Conservation (phyloP, 2,329 filamentous ascomycete species). For the Colletotrichum cordylinicola region DNA sequence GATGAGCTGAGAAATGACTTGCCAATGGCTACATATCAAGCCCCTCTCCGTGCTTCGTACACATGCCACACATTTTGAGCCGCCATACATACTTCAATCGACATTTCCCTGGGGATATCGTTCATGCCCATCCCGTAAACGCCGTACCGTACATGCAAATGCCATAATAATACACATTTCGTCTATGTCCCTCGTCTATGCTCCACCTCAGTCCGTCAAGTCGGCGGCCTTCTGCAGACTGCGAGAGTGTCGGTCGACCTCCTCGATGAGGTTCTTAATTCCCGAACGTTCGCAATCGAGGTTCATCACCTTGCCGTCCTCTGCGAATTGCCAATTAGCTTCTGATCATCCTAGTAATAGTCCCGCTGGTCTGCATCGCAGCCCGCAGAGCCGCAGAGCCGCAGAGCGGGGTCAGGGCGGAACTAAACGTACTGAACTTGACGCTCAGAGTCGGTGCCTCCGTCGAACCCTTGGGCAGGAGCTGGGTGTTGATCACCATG, state of each 20-base stretch:
- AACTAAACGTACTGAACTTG: constrained; percentile 77
- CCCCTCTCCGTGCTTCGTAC: too few species aligned
- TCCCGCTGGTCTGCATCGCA: background rate
- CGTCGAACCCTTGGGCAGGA: constrained; percentile 74
- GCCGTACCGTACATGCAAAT: constrained; percentile 8
- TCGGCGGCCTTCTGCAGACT: constrained; percentile 83
- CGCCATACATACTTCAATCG: background rate
- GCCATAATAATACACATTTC: constrained; percentile 16
- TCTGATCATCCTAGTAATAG: background rate
- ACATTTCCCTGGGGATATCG: constrained; percentile 6
- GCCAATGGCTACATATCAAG: background rate
- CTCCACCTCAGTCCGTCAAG: constrained; percentile 54
- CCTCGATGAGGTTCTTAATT: constrained; percentile 85
- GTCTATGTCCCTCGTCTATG: background rate
- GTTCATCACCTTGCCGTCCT: constrained; percentile 91
- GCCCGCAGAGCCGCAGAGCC: background rate
- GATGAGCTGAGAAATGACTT: background rate
- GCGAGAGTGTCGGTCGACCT: constrained; percentile 89
- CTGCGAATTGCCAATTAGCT: constrained; percentile 46
- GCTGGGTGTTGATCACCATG: constrained; percentile 79
- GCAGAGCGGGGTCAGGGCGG: background rate
- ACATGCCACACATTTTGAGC: background rate
- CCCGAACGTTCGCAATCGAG: constrained; percentile 82
- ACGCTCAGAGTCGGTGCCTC: constrained; percentile 74
- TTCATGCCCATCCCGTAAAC: constrained; percentile 16